These are phyloP conservation scores for Silene uniflora DNA, from an alignment of 148 eudicot species.

Conservation along the genomic window DNA sequence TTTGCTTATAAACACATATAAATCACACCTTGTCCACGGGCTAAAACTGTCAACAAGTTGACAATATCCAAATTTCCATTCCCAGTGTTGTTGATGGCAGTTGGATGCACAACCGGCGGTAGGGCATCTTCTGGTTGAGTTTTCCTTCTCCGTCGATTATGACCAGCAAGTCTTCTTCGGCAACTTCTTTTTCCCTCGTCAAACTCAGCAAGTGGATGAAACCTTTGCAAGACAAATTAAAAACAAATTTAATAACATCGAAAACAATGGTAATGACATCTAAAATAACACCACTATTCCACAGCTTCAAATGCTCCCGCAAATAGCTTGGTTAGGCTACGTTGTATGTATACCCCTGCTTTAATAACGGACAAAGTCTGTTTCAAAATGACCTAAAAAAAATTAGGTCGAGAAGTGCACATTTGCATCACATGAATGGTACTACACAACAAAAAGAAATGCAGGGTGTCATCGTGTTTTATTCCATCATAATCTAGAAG, in stretches of 20 bases:
- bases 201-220: conserved; percentile 83
- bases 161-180: conserved; percentile 91
- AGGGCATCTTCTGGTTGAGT: conserved; percentile 74
- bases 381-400: neutral
- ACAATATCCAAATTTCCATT: conserved; percentile 32
- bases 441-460: neutral
- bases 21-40: conserved; percentile 32
- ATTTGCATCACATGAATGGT: neutral
- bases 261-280: neutral
- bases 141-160: conserved; percentile 87
- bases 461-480: too few species aligned
- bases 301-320: neutral
- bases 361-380: too few species aligned
- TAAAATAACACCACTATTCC: neutral
- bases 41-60: conserved; percentile 31
- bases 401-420: neutral
- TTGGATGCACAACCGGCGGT: conserved; percentile 18
- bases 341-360: too few species aligned
- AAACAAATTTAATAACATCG: neutral
- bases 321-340: too few species aligned
- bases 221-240: conserved; percentile 39
- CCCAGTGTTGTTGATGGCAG: conserved; percentile 13
- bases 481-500: neutral
- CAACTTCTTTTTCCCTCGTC: conserved; percentile 98
- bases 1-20: neutral